phyloP scores from a whole-genome alignment of 805 yeast genomes.

The Candida vaughaniae region DNA sequence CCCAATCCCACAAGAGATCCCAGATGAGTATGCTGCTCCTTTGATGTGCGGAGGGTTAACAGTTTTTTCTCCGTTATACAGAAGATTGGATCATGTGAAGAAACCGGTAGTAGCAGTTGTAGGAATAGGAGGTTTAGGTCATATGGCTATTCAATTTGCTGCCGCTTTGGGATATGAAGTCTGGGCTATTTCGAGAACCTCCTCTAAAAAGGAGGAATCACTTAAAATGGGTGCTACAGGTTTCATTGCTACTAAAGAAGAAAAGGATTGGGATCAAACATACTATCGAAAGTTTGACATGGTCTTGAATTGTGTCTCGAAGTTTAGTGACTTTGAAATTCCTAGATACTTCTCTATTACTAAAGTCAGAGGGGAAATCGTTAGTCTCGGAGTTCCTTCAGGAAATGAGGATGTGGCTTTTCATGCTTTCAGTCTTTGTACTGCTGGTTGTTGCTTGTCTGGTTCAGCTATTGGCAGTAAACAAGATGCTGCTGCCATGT shows the following conservation, averaged over 20 bases:
- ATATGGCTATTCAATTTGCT: slow-evolving; percentile 60
- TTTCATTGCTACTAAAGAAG: slow-evolving; percentile 52
- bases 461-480: slow-evolving; percentile 36
- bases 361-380: slow-evolving; percentile 22
- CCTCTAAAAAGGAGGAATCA: slow-evolving; percentile 26
- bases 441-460: slow-evolving; percentile 24
- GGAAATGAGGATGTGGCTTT: slow-evolving; percentile 20
- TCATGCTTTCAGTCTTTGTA: slow-evolving; percentile 21
- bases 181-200: slow-evolving; percentile 50
- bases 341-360: slow-evolving; percentile 39
- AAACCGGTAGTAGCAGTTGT: slow-evolving; percentile 47
- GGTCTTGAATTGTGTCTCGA: slow-evolving; percentile 52
- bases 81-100: slow-evolving; percentile 33
- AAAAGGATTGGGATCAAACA: slow-evolving; percentile 37
- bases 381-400: slow-evolving; percentile 30
- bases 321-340: slow-evolving; percentile 50
- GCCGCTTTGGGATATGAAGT: slow-evolving; percentile 63
- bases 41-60: slow-evolving; percentile 58
- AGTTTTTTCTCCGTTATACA: slow-evolving; percentile 50
- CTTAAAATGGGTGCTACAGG: slow-evolving; percentile 34
- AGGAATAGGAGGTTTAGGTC: slow-evolving; percentile 71
- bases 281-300: slow-evolving; percentile 44
- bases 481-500: slow-evolving; percentile 35
- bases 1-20: slow-evolving; percentile 47
- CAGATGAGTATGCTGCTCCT: slow-evolving; percentile 48